Evolutionary conservation across 2,329 filamentous ascomycete species (phyloP).

Genomic region (Ascomycota sp.): DNA sequence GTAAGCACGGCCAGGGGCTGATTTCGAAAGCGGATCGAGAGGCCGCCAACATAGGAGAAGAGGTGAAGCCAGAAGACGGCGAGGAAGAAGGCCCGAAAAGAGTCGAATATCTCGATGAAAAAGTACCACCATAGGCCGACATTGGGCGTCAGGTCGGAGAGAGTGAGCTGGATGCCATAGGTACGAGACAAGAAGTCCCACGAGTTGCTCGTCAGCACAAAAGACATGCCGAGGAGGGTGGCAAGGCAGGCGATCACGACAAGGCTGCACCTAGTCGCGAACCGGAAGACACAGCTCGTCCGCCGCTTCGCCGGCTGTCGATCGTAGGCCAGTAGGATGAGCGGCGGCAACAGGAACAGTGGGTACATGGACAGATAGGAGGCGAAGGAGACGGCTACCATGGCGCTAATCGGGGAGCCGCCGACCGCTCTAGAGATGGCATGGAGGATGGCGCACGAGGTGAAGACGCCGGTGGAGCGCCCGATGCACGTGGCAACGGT

Average conservation of each 20-base stretch:
- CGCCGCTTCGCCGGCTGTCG: constrained; percentile 20
- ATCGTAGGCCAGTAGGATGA: constrained; percentile 66
- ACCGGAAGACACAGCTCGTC: constrained; percentile 19
- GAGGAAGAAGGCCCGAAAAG: constrained; percentile 90
- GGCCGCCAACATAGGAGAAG: constrained; percentile 67
- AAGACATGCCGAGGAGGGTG: constrained; percentile 50
- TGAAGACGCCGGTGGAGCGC: constrained; percentile 74
- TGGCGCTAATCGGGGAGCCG: constrained; percentile 52
- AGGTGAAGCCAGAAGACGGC: constrained; percentile 97
- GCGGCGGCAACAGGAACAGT: constrained; percentile 62
- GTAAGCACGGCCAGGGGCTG: constrained; percentile 77
- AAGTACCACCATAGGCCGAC: constrained; percentile 99
- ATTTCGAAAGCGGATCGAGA: constrained; percentile 61
- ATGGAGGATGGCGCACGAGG: constrained; percentile 69
- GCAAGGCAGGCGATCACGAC: constrained; percentile 34
- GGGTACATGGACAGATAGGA: constrained; percentile 89
- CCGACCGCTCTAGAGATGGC: constrained; percentile 63
- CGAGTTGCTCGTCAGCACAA: constrained; percentile 50
- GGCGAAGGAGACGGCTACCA: constrained; percentile 71
- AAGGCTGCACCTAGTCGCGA: constrained; percentile 30
- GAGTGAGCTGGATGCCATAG: constrained; percentile 77
- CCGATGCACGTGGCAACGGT: constrained; percentile 81
- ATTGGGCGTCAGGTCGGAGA: constrained; percentile 86
- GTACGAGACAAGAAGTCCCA: constrained; percentile 80
- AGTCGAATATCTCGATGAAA: constrained; percentile 98